phyloP scores from a whole-genome alignment of 768 basidiomycete genomes.

The Lyophyllum shimeji region DNA sequence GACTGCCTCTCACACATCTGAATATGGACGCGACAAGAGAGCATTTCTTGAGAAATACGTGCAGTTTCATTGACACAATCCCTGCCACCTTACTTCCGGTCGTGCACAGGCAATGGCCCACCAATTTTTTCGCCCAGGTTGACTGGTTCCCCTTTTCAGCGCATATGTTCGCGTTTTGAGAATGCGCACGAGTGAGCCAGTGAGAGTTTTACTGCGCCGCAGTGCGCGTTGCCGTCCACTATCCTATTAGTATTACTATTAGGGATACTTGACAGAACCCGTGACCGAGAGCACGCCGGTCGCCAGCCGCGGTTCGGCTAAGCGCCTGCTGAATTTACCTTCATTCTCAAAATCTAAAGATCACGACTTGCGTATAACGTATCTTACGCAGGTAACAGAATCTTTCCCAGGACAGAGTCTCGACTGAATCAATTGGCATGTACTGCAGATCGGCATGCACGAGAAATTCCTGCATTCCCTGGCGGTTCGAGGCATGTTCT shows the following conservation, averaged over 20 bases:
- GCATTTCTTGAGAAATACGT: background rate
- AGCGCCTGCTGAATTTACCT: background rate
- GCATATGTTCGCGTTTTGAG: too few species aligned
- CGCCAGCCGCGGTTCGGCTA: background rate
- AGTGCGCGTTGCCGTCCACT: too few species aligned
- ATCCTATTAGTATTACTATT: too few species aligned
- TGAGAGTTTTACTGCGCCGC: too few species aligned
- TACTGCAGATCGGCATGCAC: constrained; percentile 10
- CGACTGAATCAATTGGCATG: background rate
- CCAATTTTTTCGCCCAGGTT: too few species aligned
- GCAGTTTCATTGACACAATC: background rate
- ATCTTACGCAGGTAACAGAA: background rate
- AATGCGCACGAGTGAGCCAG: too few species aligned
- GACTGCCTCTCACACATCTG: background rate
- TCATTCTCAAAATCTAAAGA: background rate
- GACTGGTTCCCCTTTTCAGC: too few species aligned
- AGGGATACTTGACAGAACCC: background rate
- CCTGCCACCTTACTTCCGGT: too few species aligned
- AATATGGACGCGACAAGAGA: background rate
- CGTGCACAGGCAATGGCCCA: too few species aligned
- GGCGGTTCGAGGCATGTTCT: constrained; percentile 14
- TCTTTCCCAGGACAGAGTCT: background rate
- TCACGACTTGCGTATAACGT: background rate
- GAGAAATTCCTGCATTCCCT: constrained; percentile 14
- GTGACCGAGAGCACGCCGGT: background rate